A percentile compares a stretch with the other conserved stretches of the same genome.
These are phyloP conservation scores for Stagonosporopsis chrysanthemi DNA, from an alignment of 2,329 filamentous ascomycete species.

Conservation along the genomic window DNA sequence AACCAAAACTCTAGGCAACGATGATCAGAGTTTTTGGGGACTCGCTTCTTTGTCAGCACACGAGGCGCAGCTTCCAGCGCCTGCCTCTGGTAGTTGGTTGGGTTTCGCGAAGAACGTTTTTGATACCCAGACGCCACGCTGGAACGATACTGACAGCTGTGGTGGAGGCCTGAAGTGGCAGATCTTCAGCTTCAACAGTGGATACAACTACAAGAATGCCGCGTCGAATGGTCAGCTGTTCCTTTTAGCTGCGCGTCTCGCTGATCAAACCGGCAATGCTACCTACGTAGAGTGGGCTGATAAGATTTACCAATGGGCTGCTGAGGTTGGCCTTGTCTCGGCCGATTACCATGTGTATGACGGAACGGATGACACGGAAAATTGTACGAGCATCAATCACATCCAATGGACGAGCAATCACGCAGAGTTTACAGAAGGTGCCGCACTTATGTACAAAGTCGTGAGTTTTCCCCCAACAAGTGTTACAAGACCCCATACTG, in stretches of 20 bases:
- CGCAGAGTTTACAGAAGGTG: constrained; percentile 59
- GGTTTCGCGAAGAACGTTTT: constrained; percentile 74
- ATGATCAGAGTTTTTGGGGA: constrained; percentile 76
- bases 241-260: constrained; percentile 77
- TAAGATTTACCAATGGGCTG: constrained; percentile 65
- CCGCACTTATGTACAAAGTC: constrained; percentile 59
- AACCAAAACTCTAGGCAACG: constrained; percentile 64
- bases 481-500: neutral
- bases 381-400: constrained; percentile 58
- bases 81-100: constrained; percentile 58
- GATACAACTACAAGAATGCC: constrained; percentile 80
- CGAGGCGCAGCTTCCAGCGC: constrained; percentile 68
- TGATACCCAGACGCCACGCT: constrained; percentile 70
- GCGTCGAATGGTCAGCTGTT: constrained; percentile 81
- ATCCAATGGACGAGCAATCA: constrained; percentile 61
- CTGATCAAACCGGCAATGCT: constrained; percentile 69
- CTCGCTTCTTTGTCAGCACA: constrained; percentile 71
- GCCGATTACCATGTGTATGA: constrained; percentile 59
- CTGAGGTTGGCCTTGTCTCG: constrained; percentile 57
- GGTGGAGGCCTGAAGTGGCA: constrained; percentile 75
- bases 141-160: constrained; percentile 68
- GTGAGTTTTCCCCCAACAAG: constrained; percentile 37
- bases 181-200: constrained; percentile 76
- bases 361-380: constrained; percentile 51
- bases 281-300: constrained; percentile 66